Percentiles rank a stretch among this genome's conserved stretches.
Evolutionary conservation across 2,329 filamentous ascomycete genomes (phyloP).

Genomic region (Colletotrichum sp.): DNA sequence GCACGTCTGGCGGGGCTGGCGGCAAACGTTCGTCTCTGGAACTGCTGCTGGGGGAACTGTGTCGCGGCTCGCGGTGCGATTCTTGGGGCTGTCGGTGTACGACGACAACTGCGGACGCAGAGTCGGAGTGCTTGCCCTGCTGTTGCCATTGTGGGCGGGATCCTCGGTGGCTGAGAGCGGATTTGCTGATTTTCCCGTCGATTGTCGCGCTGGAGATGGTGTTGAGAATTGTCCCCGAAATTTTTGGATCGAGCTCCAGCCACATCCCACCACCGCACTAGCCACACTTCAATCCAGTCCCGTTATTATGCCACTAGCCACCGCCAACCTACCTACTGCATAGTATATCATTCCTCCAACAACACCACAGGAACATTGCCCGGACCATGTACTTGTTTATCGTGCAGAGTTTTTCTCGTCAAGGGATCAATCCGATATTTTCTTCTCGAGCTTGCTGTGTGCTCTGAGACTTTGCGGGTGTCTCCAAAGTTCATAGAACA

Average conservation of each 20-base stretch:
- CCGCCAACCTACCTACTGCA: neutral
- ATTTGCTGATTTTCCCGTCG: neutral
- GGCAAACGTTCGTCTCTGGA: constrained; percentile 33
- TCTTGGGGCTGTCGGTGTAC: constrained; percentile 24
- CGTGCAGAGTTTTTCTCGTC: neutral
- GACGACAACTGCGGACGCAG: constrained; percentile 35
- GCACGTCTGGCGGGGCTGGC: constrained; percentile 28
- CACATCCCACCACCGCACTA: neutral
- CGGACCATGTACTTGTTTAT: neutral
- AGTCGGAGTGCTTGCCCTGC: constrained; percentile 41
- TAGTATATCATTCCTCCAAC: neutral
- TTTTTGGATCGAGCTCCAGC: constrained; percentile 22
- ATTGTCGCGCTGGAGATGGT: constrained; percentile 4
- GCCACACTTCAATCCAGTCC: neutral
- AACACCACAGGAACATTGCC: neutral
- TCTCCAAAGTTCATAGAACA: neutral
- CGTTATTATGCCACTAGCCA: neutral
- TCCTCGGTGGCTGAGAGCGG: neutral
- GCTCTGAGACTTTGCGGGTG: neutral
- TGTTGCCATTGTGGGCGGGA: constrained; percentile 38
- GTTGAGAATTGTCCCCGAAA: constrained; percentile 18
- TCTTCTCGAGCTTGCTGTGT: neutral
- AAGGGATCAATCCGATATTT: neutral
- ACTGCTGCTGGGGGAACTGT: neutral
- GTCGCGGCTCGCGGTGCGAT: constrained; percentile 7